Percentiles rank a stretch among this genome's conserved stretches.
These are phyloP conservation scores for Gastrodia elata DNA, from an alignment of 106 monocot species.

Conservation along the genomic window DNA sequence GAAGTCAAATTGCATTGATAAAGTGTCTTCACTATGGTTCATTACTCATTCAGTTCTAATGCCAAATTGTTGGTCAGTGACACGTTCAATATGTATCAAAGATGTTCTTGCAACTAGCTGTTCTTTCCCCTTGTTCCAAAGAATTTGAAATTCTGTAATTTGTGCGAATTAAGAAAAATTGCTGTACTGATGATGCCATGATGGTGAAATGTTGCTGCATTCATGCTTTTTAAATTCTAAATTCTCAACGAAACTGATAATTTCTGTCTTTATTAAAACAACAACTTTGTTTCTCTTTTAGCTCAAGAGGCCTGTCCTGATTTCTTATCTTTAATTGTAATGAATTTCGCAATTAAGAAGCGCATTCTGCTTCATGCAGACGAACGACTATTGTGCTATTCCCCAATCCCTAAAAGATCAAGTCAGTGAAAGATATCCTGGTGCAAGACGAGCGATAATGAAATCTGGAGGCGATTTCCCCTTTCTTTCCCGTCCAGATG, in stretches of 20 bases:
- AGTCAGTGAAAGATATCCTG: slow-evolving; percentile 78
- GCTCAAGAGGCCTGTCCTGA: not conserved
- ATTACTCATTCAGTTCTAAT: no score
- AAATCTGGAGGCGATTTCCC: slow-evolving; percentile 95
- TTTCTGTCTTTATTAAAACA: not conserved
- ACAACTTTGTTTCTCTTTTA: not conserved
- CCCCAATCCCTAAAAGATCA: slow-evolving; percentile 80
- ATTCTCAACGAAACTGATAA: not conserved
- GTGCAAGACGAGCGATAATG: slow-evolving; percentile 62
- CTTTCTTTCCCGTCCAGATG: slow-evolving; percentile 90
- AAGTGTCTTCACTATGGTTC: no score
- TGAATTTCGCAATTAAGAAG: not conserved
- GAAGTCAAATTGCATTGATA: no score
- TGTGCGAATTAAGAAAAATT: no score
- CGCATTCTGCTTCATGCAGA: slow-evolving; percentile 31
- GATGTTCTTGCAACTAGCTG: no score
- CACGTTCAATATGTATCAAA: no score
- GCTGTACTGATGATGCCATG: no score
- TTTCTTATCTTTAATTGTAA: not conserved
- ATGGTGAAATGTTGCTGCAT: no score
- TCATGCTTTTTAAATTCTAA: not conserved
- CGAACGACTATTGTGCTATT: slow-evolving; percentile 85
- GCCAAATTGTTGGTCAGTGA: no score
- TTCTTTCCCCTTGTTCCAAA: no score
- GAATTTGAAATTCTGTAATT: no score